Conservation (phyloP, 2,329 filamentous ascomycete species). For the Diaporthe destruens region DNA sequence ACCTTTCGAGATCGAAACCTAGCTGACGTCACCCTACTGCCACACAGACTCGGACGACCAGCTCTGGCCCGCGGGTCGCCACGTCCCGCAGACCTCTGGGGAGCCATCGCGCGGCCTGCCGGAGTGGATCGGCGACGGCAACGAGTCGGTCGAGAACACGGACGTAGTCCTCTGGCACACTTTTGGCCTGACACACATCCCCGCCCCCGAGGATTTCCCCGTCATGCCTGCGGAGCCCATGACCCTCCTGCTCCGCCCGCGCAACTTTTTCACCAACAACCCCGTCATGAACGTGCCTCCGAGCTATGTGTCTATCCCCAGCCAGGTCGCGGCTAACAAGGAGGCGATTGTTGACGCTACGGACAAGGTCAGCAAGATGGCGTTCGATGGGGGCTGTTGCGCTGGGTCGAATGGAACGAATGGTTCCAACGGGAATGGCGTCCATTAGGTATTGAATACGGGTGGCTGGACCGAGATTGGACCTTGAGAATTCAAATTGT, state of each 20-base stretch:
- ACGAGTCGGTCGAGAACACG: slow-evolving; percentile 79
- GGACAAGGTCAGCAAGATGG: slow-evolving; percentile 62
- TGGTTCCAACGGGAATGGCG: slow-evolving; percentile 6
- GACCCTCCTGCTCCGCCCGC: slow-evolving; percentile 80
- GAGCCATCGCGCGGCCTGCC: slow-evolving; percentile 80
- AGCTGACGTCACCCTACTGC: slow-evolving; percentile 22
- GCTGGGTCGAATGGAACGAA: slow-evolving; percentile 37
- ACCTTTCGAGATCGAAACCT: too few relatives aligned
- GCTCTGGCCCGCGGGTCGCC: slow-evolving; percentile 86
- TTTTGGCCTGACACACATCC: slow-evolving; percentile 92
- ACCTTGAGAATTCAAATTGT: background rate
- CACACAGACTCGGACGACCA: slow-evolving; percentile 79
- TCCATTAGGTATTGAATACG: background rate
- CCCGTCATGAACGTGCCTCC: slow-evolving; percentile 86
- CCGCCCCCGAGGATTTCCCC: slow-evolving; percentile 89
- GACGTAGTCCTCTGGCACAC: slow-evolving; percentile 95
- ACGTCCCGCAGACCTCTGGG: slow-evolving; percentile 89
- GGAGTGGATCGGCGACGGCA: slow-evolving; percentile 80
- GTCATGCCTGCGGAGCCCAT: slow-evolving; percentile 92
- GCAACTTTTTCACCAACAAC: slow-evolving; percentile 86
- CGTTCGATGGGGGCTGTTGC: slow-evolving; percentile 45
- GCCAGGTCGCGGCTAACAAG: slow-evolving; percentile 67
- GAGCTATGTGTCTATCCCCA: slow-evolving; percentile 79
- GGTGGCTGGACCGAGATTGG: background rate
- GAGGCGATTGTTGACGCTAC: slow-evolving; percentile 59